Percentiles rank a stretch among this genome's conserved stretches.
Conservation (phyloP, 805 yeast genomes). For the Candida nitratophila region DNA sequence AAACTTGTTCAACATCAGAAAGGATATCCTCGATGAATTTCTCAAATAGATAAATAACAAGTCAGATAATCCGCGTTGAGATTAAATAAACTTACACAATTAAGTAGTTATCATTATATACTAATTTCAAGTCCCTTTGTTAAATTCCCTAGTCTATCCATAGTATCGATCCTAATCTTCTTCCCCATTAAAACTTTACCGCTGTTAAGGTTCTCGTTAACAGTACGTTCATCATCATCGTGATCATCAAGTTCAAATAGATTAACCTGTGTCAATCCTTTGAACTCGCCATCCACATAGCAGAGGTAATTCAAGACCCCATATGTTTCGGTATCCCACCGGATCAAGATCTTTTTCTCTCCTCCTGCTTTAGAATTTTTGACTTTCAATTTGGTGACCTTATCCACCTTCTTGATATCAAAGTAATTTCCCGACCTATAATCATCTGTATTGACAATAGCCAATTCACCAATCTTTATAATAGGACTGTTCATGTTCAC, state of each 20-base stretch:
- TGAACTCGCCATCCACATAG: conserved; percentile 22
- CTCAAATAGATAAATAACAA: too few relatives aligned
- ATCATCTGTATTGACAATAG: conserved; percentile 16
- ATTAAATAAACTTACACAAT: too few relatives aligned
- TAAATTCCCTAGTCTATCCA: conserved; percentile 14
- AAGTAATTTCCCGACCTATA: conserved; percentile 17
- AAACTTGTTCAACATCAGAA: neutral
- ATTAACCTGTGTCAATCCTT: conserved; percentile 15
- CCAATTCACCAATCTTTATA: conserved; percentile 13
- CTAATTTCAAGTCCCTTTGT: conserved; percentile 2
- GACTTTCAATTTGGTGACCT: neutral
- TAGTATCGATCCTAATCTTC: conserved; percentile 18
- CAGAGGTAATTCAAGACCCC: conserved; percentile 23
- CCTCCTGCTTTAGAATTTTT: too few relatives aligned
- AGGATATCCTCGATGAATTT: neutral
- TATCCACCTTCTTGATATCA: conserved; percentile 4
- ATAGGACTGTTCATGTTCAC: neutral
- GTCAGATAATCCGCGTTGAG: too few relatives aligned
- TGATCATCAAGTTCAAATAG: conserved; percentile 6
- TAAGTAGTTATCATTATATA: too few relatives aligned
- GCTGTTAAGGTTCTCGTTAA: too few relatives aligned
- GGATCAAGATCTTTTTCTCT: neutral
- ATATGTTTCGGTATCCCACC: conserved; percentile 2
- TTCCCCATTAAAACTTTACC: too few relatives aligned
- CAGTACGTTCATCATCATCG: neutral